Conservation (phyloP, 441 rosid genomes). For the Cnidoscolus chayamansa region DNA sequence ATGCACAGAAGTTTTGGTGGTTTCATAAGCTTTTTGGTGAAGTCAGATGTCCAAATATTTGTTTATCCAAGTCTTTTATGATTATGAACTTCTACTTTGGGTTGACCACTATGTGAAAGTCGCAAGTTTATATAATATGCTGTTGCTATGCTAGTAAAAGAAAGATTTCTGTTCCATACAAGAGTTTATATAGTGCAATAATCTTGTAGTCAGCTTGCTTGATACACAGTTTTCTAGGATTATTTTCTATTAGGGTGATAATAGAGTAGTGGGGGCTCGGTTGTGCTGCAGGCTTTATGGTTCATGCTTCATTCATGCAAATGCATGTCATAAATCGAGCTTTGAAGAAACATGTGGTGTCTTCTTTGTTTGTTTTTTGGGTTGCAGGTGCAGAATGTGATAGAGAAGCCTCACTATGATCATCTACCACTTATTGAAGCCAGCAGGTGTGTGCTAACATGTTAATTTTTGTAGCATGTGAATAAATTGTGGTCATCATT, state of each 20-base stretch:
- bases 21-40: background rate
- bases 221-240: conserved; percentile 6
- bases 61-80: conserved; percentile 24
- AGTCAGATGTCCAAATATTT: background rate
- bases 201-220: background rate
- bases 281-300: background rate
- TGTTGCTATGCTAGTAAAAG: conserved; percentile 10
- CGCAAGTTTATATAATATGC: background rate
- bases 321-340: background rate
- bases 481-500: background rate
- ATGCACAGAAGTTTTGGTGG: conserved; percentile 25
- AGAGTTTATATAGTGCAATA: background rate
- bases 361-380: conserved; percentile 11
- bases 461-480: background rate
- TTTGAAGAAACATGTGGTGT: background rate
- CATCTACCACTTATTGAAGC: conserved; percentile 92
- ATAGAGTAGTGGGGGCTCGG: conserved; percentile 15
- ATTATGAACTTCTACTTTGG: conserved; percentile 10
- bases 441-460: conserved; percentile 57
- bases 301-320: background rate
- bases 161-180: background rate
- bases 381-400: conserved; percentile 82
- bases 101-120: conserved; percentile 8
- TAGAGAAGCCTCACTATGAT: conserved; percentile 94
- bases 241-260: background rate